A percentile compares a stretch with the other conserved stretches of the same genome.
phyloP scores from a whole-genome alignment of 306 rosid species.

The Cicer pinnatifidum region DNA sequence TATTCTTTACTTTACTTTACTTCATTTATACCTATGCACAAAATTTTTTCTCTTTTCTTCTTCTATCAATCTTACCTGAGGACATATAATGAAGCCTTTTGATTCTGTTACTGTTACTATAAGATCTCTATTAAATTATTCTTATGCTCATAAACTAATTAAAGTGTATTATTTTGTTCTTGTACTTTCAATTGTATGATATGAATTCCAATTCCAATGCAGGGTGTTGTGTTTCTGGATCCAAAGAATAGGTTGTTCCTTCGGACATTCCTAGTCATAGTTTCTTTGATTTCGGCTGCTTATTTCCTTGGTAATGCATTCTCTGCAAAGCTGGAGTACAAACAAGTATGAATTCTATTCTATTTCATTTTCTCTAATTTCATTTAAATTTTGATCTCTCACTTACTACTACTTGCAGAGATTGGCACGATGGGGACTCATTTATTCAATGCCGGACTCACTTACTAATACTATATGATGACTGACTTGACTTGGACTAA shows the following conservation, averaged over 20 bases:
- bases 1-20: neutral
- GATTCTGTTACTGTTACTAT: neutral
- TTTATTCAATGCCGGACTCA: constrained; percentile 44
- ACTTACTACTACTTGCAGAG: constrained; percentile 55
- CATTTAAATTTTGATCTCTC: neutral
- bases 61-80: neutral
- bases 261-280: constrained; percentile 55
- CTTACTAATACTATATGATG: too few relatives aligned
- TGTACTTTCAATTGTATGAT: too few relatives aligned
- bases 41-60: neutral
- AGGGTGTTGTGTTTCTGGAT: constrained; percentile 49
- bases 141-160: too few relatives aligned
- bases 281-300: constrained; percentile 68
- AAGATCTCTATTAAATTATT: neutral
- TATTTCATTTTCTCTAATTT: neutral
- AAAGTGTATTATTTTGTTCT: too few relatives aligned
- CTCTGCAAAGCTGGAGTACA: constrained; percentile 58
- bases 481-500: neutral
- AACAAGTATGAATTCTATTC: constrained; percentile 52
- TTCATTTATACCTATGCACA: too few relatives aligned
- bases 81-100: neutral
- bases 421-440: constrained; percentile 66
- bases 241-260: constrained; percentile 65
- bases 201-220: neutral
- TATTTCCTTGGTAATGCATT: constrained; percentile 63